Evolutionary conservation across 106 monocot species (phyloP).

Genomic region (Apostasia shenzhenica): DNA sequence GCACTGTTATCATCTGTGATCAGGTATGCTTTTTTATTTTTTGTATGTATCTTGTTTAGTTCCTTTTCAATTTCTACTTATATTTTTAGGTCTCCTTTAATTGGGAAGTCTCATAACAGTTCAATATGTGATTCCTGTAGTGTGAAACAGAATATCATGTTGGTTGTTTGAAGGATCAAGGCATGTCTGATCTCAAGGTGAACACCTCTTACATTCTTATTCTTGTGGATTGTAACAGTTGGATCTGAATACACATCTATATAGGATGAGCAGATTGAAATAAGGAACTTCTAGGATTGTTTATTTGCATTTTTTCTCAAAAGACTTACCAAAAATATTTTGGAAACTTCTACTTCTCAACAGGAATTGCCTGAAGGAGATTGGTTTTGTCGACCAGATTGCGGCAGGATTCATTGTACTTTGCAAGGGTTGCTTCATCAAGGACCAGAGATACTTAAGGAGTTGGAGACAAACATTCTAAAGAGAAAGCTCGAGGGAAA

Average conservation of each 20-base stretch:
- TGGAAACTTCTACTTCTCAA: not conserved
- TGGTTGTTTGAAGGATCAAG: slow-evolving; percentile 79
- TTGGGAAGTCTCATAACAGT: not conserved
- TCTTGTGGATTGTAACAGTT: not conserved
- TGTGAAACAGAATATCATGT: slow-evolving; percentile 98
- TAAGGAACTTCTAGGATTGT: not conserved
- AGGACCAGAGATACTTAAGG: slow-evolving; percentile 41
- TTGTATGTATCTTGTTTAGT: not conserved
- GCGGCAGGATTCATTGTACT: slow-evolving; percentile 49
- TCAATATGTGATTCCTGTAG: slow-evolving; percentile 24
- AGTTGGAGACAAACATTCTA: slow-evolving; percentile 40
- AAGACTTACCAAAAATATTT: not conserved
- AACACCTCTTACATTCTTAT: not conserved
- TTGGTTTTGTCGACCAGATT: slow-evolving; percentile 82
- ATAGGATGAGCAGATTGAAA: not conserved
- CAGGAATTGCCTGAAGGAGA: slow-evolving; percentile 85
- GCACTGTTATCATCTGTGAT: slow-evolving; percentile 68
- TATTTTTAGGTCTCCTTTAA: not conserved
- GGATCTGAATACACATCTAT: not conserved
- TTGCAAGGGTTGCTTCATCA: slow-evolving; percentile 46
- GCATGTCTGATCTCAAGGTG: slow-evolving; percentile 82
- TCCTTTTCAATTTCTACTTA: not conserved
- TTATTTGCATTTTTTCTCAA: not conserved
- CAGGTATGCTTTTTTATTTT: slow-evolving; percentile 31
- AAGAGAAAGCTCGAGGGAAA: slow-evolving; percentile 52